Base-by-base conservation (phyloP, 768 basidiomycete species). In the Boletus rubescentipes region DNA sequence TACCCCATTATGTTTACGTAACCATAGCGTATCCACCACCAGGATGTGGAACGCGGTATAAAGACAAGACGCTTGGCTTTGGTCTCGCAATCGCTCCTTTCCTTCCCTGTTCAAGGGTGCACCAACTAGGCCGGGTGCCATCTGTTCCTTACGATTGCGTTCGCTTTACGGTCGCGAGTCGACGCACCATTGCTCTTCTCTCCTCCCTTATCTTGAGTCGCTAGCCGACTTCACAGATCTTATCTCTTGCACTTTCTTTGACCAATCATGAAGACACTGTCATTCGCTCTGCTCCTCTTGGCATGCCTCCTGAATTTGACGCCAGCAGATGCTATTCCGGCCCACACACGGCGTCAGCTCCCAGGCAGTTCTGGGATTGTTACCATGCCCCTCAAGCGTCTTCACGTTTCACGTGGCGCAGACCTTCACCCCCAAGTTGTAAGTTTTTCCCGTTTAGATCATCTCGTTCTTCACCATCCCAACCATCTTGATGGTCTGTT, bases 191-290 rank as follows among this genome's bases (percentile, higher is more conserved):
- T 18, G 46, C 32, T 39, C 38, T 42, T 37, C 14, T 41, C 18
- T 31, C 8, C 41, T 50, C 9, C 30, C 15, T 9, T 26, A 16
- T 41, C 42, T 12, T 21, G 40, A 47, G 43, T 60, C 57, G 48
- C 64, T 39, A 55, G 57, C 50, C 61, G 59, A 57, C 46, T 29
- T 51, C n/a, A 29, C 40, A 31, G 23, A 50, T 46, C 30, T 20
- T n/a, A 36, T 47, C 18, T 44, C n/a, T 46, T 39, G 31, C 30
- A 38, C 23, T 44, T 18, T 5, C 23, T 18, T 26, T 31, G 18
- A 48, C 37, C 16, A 42, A 70, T 62, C 59, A 89, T 89, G 87
- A 80, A 80, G 59, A 16, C 18, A 18, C 72, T 87, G 65, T 72
- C 72, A 41, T 61, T 79, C 61, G 70, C 75, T 38, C 76, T 87